Base-by-base conservation (phyloP, 805 yeast species). In the Metschnikowia drakensbergensis region DNA sequence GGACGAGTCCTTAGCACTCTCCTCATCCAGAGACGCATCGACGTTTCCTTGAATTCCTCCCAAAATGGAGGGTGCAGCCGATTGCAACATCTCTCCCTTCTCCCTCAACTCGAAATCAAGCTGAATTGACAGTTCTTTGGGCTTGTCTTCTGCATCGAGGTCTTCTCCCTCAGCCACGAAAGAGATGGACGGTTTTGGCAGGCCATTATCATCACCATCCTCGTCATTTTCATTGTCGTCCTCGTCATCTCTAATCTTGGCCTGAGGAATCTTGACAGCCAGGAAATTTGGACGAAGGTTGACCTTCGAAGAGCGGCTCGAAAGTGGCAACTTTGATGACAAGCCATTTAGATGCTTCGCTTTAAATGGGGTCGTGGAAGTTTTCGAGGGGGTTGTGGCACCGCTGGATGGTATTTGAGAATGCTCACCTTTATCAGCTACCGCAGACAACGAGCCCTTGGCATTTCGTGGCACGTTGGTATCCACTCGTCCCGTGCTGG, bases 241-340 rank as follows among this genome's bases (percentile, higher is more conserved):
- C 0, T 85, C 88, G 52, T 83, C 85, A 49, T 83, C 88, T 41
- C 82, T 67, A 0, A 86, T 75, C 51, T 76, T 81, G 0, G 92
- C 80, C 51, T 80, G 76, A 1, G 94, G 94, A 43, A 86, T 74
- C 42, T 85, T 82, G 37, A 81, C 84, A 2, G 92, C 84, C 32
- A 86, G 80, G 55, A 87, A 83, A 40, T 80, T 80, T 0, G 90
- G 88, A 41, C 80, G 72, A 35, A 73, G 64, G 48, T 71, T 69
- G 11, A 73, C 63, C 11, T 62, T 58, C 1, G 72, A 64, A 1
- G 75, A 64, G 39, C 67, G 60, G 6, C 63, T 48, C 1, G 76
- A 69, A 5, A 64, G 31, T 32, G 59, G 66, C 47, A 66, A 72
- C 0, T 64, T 47, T 29, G 37, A 37, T 2, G 37, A 36, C 45